These are phyloP conservation scores for Phlebiopsis gigantea DNA, from an alignment of 768 basidiomycete species.

Conservation along the genomic window DNA sequence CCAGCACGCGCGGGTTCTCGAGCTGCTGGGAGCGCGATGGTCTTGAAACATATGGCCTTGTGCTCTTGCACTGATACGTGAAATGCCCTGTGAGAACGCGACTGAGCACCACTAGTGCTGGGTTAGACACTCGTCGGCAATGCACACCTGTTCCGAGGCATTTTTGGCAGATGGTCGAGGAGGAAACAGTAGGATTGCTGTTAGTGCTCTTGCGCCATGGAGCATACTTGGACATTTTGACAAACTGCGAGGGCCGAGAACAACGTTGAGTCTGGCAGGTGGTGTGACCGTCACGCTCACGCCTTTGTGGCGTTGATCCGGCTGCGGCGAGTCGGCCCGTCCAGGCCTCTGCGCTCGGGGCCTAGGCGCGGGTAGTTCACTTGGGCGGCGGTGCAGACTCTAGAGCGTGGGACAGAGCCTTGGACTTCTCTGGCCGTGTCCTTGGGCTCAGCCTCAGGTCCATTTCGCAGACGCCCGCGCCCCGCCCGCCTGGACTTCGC, in stretches of 20 bases:
- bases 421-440: neutral
- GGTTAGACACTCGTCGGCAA: neutral
- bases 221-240: conserved; percentile 71
- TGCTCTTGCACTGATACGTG: conserved; percentile 83
- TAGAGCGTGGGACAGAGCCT: neutral
- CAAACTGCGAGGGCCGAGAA: neutral
- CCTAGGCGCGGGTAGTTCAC: neutral
- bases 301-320: neutral
- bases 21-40: conserved; percentile 86
- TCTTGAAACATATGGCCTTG: conserved; percentile 80
- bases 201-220: conserved; percentile 55
- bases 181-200: conserved; percentile 58
- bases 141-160: conserved; percentile 62
- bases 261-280: neutral
- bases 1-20: conserved; percentile 64
- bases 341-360: neutral
- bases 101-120: neutral
- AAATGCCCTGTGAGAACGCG: conserved; percentile 60
- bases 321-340: neutral
- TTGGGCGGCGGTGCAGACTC: neutral
- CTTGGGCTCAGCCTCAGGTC: neutral
- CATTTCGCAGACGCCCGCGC: neutral
- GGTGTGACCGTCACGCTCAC: neutral
- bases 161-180: conserved; percentile 77
- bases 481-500: neutral